phyloP scores from a whole-genome alignment of 1,284 basidiomycete species.

The Irpex sp. region DNA sequence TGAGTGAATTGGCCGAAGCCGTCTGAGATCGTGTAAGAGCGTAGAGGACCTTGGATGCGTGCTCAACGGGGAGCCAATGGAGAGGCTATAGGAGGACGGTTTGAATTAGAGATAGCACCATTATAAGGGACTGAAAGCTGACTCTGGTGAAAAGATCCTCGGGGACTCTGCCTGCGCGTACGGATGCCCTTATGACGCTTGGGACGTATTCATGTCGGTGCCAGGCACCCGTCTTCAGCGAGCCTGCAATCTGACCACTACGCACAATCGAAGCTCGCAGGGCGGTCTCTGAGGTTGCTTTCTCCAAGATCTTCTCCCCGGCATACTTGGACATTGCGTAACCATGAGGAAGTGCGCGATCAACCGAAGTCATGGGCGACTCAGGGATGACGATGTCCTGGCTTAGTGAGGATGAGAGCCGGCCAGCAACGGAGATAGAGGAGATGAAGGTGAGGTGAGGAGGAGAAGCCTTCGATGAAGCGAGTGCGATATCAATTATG shows the following conservation, averaged over 20 bases:
- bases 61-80: background rate
- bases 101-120: background rate
- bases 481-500: constrained; percentile 30
- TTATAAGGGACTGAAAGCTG: background rate
- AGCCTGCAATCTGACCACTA: constrained; percentile 28
- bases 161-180: constrained; percentile 11
- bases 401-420: constrained; percentile 6
- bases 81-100: background rate
- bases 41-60: background rate
- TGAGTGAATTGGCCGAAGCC: background rate
- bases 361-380: background rate
- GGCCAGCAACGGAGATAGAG: constrained; percentile 10
- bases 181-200: constrained; percentile 18
- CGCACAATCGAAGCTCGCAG: constrained; percentile 24
- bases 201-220: constrained; percentile 29
- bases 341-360: constrained; percentile 14
- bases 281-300: constrained; percentile 18
- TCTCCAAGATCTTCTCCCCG: constrained; percentile 25
- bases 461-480: constrained; percentile 17
- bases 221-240: constrained; percentile 24
- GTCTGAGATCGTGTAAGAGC: background rate
- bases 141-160: background rate
- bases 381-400: constrained; percentile 17
- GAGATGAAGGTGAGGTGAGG: constrained; percentile 29
- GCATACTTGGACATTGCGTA: constrained; percentile 36